These are phyloP conservation scores for Cutaneotrichosporon sp. DNA, from an alignment of 1,284 basidiomycete genomes.

Conservation along the genomic window DNA sequence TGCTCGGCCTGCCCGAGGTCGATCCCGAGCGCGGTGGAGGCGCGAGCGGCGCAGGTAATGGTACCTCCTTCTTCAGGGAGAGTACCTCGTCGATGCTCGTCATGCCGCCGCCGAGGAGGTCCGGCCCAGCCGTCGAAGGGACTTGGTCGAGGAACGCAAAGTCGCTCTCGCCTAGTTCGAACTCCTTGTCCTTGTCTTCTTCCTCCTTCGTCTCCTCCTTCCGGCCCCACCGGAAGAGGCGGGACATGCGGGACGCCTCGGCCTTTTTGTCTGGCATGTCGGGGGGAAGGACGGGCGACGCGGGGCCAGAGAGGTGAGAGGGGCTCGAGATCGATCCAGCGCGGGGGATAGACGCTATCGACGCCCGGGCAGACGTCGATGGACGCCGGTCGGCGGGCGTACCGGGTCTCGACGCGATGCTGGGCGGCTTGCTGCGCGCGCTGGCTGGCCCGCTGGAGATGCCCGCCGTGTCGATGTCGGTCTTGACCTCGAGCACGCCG, in stretches of 20 bases:
- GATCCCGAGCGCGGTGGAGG: conserved; percentile 29
- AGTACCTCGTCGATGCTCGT: conserved; percentile 40
- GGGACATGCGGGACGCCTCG: conserved; percentile 44
- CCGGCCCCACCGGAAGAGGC: conserved; percentile 33
- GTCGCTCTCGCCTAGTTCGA: conserved; percentile 49
- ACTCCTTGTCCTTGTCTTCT: conserved; percentile 29
- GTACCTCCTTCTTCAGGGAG: conserved; percentile 23
- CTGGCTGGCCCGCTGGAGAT: background rate
- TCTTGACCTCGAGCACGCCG: conserved; percentile 49
- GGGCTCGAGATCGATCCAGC: background rate
- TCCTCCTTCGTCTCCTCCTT: conserved; percentile 10
- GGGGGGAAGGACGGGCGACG: background rate
- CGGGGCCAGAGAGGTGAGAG: background rate
- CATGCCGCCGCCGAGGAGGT: conserved; percentile 43
- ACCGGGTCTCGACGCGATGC: background rate
- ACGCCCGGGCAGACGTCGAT: background rate
- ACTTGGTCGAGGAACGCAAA: conserved; percentile 52
- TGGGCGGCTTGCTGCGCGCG: background rate
- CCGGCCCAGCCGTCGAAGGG: conserved; percentile 43
- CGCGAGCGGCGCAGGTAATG: conserved; percentile 40
- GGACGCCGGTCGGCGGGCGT: background rate
- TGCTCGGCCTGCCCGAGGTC: background rate
- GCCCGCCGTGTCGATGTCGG: conserved; percentile 9
- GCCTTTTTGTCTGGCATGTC: background rate
- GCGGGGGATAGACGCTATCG: background rate